Percentiles rank a stretch among this genome's conserved stretches.
phyloP scores from a whole-genome alignment of 129 eudicot genomes.

The Flaveria trinervia region DNA sequence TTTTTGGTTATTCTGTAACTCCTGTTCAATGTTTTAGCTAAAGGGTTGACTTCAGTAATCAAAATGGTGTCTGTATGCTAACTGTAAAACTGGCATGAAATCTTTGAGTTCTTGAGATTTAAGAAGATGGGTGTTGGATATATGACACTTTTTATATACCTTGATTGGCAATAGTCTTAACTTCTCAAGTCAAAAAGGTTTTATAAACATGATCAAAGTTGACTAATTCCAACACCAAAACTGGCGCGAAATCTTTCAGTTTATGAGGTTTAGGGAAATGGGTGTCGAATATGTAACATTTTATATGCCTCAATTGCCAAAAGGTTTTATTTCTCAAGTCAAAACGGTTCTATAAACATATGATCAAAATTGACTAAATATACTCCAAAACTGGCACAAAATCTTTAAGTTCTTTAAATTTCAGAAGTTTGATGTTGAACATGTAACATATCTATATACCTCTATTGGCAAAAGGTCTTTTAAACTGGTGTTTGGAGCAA shows the following conservation, averaged over 20 bases:
- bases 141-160: not conserved
- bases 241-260: too few relatives aligned
- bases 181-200: not conserved
- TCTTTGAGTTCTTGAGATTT: not conserved
- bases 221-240: not conserved
- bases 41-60: not conserved
- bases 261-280: too few relatives aligned
- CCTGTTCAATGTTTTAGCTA: not conserved
- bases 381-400: too few relatives aligned
- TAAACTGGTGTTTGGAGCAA: not conserved
- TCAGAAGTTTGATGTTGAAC: not conserved
- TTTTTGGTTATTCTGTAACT: not conserved
- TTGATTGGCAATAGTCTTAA: not conserved
- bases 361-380: not conserved
- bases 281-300: too few relatives aligned
- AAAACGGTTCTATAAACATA: not conserved
- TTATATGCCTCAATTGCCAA: not conserved
- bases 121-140: conserved; percentile 7
- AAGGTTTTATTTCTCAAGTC: not conserved
- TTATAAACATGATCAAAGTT: not conserved
- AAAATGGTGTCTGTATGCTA: not conserved
- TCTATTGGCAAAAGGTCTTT: not conserved
- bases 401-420: too few relatives aligned
- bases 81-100: not conserved
- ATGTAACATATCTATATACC: not conserved